Base-by-base conservation (phyloP, 345 rosid genomes). In the Kandelia obovata region DNA sequence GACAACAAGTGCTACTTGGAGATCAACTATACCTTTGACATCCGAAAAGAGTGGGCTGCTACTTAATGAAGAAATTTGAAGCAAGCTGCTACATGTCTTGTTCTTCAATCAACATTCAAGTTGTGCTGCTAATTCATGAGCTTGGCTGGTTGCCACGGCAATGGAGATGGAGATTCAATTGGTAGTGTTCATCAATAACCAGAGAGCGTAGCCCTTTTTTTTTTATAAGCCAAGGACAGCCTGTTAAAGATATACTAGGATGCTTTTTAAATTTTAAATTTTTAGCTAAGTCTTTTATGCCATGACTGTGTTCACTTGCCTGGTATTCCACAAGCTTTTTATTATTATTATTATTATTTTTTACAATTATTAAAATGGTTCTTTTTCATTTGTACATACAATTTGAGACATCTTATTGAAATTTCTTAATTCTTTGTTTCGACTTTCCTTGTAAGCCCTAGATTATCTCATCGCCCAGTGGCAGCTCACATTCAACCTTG, bases 1-100 rank as follows among this genome's bases (percentile, higher is more conserved):
- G 95, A 87, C 76, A 78, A 89, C 65, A 87, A 73, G 74, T 87
- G 95, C 83, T 78, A 89, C 80, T 71, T 89, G 82, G 90, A 89
- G 88, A 86, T 87, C 71, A 87, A 87, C 79, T 89, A 87, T 62
- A 87, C 82, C 53, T 89, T 89, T 16, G 91, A 85, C 70, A 89
- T 89, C 74, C 83, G 91, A 26, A 87, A 79, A 73, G 86, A 87
- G 5, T 89, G 91, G 91, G 82, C 84, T 47, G 76, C 83, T 32
- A 69, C 75, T 67, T 77, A 70, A 81, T 34, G 5, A 17, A 63
- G 47, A 52, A 47, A 27, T 39, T 23, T n/a, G 0, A 43, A 32
- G 27, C 19, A 69, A 56, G 16, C 37, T 7, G 52, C n/a, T 17
- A 4, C 64, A 6, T 35, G 32, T 61, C 55, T 61, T 52, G 21